Evolutionary conservation across 768 basidiomycete genomes (phyloP).

Genomic region (Russula sp.): DNA sequence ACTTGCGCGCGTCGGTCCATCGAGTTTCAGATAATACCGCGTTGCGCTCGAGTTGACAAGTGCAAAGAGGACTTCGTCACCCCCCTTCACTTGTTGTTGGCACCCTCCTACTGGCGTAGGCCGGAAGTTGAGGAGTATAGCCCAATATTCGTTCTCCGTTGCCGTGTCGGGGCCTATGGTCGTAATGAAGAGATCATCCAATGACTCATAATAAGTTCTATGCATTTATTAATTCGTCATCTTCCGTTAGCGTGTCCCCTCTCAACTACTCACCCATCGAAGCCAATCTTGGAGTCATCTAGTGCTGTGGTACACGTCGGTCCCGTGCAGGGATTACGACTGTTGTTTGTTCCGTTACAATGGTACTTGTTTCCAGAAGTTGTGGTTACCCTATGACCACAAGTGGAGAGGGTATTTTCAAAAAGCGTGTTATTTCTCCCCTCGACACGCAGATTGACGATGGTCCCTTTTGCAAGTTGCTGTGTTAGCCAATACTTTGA

Average conservation of each 20-base stretch:
- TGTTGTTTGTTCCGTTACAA: slow-evolving; percentile 40
- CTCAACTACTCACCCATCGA: not conserved
- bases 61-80: not conserved
- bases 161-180: not conserved
- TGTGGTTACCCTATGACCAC: slow-evolving; percentile 27
- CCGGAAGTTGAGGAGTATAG: not conserved
- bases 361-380: slow-evolving; percentile 33
- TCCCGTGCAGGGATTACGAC: slow-evolving; percentile 30
- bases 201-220: not conserved
- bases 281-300: slow-evolving; percentile 29
- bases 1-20: not conserved
- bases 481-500: not conserved
- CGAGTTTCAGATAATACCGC: not conserved
- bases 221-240: not conserved
- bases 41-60: not conserved
- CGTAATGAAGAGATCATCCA: not conserved
- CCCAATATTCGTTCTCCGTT: not conserved
- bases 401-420: not conserved
- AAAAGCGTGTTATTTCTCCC: not conserved
- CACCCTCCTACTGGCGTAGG: not conserved
- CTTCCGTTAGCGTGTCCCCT: not conserved
- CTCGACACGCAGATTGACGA: not conserved
- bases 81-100: not conserved
- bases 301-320: slow-evolving; percentile 39
- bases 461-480: not conserved